Conservation (phyloP, 495 filamentous ascomycete species). For the Penicillium waksmanii region DNA sequence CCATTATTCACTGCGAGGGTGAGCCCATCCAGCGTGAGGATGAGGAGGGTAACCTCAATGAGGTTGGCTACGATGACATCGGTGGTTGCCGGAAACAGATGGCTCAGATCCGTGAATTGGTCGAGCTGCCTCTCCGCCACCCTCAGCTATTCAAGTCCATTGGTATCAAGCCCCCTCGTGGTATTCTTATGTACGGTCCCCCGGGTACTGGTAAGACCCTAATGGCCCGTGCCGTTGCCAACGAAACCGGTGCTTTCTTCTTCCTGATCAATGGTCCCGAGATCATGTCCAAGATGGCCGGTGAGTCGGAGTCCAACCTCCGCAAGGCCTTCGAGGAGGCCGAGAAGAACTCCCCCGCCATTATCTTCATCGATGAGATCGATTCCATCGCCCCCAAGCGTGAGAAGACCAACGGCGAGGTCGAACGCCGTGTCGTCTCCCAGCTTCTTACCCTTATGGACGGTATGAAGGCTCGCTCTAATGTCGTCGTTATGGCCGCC, state of each 20-base stretch:
- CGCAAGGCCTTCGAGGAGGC: slow-evolving; percentile 98
- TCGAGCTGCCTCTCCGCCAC: slow-evolving; percentile 93
- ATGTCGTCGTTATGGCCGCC: slow-evolving; percentile 98
- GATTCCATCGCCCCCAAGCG: slow-evolving; percentile 99
- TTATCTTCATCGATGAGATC: slow-evolving; percentile 99
- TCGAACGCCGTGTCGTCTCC: slow-evolving; percentile 97
- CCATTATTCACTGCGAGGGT: slow-evolving; percentile 97
- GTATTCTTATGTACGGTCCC: slow-evolving; percentile 96
- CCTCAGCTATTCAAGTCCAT: slow-evolving; percentile 99
- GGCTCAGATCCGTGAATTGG: slow-evolving; percentile 98
- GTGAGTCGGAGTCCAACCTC: slow-evolving; percentile 97
- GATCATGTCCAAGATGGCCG: slow-evolving; percentile 99
- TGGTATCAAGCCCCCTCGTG: slow-evolving; percentile 98
- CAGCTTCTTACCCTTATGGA: slow-evolving; percentile 98
- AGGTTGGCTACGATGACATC: slow-evolving; percentile 99
- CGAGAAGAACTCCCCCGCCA: slow-evolving; percentile 98
- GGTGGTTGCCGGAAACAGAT: slow-evolving; percentile 99
- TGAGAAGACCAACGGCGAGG: slow-evolving; percentile 99
- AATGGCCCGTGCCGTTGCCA: slow-evolving; percentile 98
- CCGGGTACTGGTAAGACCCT: slow-evolving; percentile 99
- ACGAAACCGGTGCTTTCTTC: slow-evolving; percentile 98
- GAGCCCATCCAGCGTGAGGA: slow-evolving; percentile 98
- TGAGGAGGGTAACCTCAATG: slow-evolving; percentile 97
- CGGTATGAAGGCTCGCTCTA: slow-evolving; percentile 98
- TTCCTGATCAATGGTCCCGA: slow-evolving; percentile 99